A percentile compares a stretch with the other conserved stretches of the same genome.
phyloP scores from a whole-genome alignment of 73 alveolate genomes.

The Durusdinium trenchii region DNA sequence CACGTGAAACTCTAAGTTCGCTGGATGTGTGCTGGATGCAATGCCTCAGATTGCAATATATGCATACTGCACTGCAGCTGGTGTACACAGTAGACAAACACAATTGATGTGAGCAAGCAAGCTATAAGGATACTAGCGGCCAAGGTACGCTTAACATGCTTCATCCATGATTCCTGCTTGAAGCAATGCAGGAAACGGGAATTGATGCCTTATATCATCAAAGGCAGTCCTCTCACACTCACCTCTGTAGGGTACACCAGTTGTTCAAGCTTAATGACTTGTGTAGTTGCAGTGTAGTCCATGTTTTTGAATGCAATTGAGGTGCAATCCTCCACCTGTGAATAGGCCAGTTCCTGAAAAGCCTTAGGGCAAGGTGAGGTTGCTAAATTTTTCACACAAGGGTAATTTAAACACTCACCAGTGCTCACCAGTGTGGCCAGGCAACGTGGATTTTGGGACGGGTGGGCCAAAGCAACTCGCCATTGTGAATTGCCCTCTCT shows the following conservation, averaged over 20 bases:
- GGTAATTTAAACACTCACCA: neutral
- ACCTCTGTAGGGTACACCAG: too few relatives aligned
- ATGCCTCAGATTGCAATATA: conserved; percentile 3
- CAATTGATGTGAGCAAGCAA: too few relatives aligned
- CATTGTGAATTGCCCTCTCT: neutral
- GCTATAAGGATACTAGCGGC: neutral
- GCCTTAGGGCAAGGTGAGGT: neutral
- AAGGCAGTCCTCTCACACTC: neutral
- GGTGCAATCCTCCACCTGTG: neutral
- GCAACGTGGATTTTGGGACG: neutral
- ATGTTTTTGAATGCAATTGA: too few relatives aligned
- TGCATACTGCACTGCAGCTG: too few relatives aligned
- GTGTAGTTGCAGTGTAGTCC: too few relatives aligned
- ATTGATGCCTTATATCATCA: neutral
- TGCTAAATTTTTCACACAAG: too few relatives aligned
- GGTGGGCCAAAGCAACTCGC: neutral
- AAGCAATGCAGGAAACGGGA: neutral
- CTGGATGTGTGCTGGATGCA: neutral
- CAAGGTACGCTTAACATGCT: neutral
- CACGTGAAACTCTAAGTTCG: neutral
- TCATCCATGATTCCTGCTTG: neutral
- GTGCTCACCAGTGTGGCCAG: too few relatives aligned
- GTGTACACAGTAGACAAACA: too few relatives aligned
- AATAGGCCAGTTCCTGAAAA: neutral
- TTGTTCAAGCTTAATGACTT: too few relatives aligned